These are phyloP conservation scores for Euphorbia celastroides DNA, from an alignment of 441 rosid species.

Conservation along the genomic window DNA sequence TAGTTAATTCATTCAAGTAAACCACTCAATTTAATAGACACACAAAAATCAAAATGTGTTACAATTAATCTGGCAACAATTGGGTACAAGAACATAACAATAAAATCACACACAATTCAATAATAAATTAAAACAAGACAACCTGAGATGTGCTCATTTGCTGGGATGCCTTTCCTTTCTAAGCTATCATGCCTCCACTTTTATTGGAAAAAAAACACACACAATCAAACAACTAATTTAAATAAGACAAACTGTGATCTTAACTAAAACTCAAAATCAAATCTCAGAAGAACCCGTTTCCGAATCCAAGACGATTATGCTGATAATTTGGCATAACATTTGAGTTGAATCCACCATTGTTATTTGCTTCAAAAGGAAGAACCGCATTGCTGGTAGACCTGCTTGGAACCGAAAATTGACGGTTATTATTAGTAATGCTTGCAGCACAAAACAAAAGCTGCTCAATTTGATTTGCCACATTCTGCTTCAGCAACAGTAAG, in stretches of 20 bases:
- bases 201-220: neutral
- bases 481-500: constrained; percentile 7
- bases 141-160: no score
- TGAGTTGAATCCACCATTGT: constrained; percentile 12
- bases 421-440: constrained; percentile 12
- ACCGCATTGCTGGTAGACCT: neutral
- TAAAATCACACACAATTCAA: neutral
- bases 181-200: no score
- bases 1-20: neutral
- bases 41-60: neutral
- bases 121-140: no score
- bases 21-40: neutral
- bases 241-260: neutral
- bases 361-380: constrained; percentile 16
- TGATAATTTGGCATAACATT: constrained; percentile 15
- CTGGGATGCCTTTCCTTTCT: no score
- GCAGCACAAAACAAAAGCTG: constrained; percentile 14
- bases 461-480: constrained; percentile 30
- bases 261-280: neutral
- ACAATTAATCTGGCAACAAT: neutral
- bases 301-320: constrained; percentile 19
- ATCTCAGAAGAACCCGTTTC: constrained; percentile 17
- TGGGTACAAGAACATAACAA: no score
- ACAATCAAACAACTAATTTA: neutral
- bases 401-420: constrained; percentile 13